These are phyloP conservation scores for Jamesozyma gamospora DNA, from an alignment of 805 yeast species.

Conservation along the genomic window DNA sequence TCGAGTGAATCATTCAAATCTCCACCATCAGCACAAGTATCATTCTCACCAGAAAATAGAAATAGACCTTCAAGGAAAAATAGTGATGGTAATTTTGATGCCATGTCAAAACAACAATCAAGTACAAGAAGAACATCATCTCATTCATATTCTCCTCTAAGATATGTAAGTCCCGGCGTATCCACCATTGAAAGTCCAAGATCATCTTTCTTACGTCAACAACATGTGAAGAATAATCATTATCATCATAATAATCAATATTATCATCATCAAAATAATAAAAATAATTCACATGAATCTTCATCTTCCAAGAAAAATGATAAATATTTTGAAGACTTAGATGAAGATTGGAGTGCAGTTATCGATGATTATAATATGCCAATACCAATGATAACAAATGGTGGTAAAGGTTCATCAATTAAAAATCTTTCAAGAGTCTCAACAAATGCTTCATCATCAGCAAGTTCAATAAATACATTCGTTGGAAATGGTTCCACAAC, in stretches of 20 bases:
- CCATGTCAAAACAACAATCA: constrained; percentile 22
- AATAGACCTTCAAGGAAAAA: background rate
- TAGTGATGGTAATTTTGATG: constrained; percentile 21
- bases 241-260: constrained; percentile 6
- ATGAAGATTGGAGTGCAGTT: constrained; percentile 90
- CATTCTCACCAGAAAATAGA: background rate
- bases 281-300: background rate
- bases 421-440: constrained; percentile 8
- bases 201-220: constrained; percentile 8
- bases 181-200: constrained; percentile 12
- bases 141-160: constrained; percentile 20
- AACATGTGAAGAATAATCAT: constrained; percentile 8
- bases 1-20: background rate
- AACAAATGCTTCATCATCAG: constrained; percentile 15
- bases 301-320: constrained; percentile 18
- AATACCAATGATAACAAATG: constrained; percentile 24
- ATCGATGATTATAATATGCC: constrained; percentile 36
- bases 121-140: constrained; percentile 13
- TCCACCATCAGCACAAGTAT: background rate
- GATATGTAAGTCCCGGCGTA: constrained; percentile 15
- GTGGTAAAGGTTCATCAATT: constrained; percentile 15
- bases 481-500: constrained; percentile 1
- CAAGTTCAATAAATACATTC: constrained; percentile 7
- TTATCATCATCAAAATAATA: constrained; percentile 8
- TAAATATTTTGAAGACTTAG: constrained; percentile 54